Evolutionary conservation across 1,139 yeast genomes (phyloP), one percentile per base, ranked within the genome.

Genomic region (Suhomyces wounanorum): DNA sequence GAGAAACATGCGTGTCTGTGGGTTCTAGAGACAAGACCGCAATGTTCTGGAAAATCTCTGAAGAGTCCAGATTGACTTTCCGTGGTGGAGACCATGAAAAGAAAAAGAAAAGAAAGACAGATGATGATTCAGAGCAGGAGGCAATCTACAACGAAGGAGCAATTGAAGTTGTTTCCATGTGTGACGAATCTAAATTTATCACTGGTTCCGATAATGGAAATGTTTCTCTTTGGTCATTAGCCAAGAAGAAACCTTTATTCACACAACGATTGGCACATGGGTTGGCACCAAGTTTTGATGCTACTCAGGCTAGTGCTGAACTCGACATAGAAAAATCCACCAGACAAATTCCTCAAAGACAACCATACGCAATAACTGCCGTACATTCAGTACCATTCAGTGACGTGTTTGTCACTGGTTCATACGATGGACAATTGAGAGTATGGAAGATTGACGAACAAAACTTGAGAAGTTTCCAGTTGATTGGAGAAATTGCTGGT

Each of bases 131-230:
- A 13, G 69, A 67, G 3, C 31, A 18, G 4, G 71, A 70, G 26
- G 66, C 70, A 14, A 79, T 82, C 59, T 78, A 73, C 55, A 73
- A 84, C 46, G 98, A 94, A 67, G 99, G 99, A 11, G 85, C 95
- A 54, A 85, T 92, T 53, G 99, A 94, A 60, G 88, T 89, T 59
- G 95, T 92, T 35, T 75, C 89, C 7, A 91, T 92, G 97, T 70
- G 89, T 51, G 99, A 94, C 69, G 96, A 92, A 67, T 83, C 92
- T 28, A 91, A 89, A 66, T 94, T 94, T 64, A 84, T 94, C 44
- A 91, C 98, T 5, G 97, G 99, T 2, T 85, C 96, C 16, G 99
- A 95, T 66, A 94, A 92, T 64, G 99, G 99, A 43, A 88, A 84
- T 64, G 72, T 94, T 39, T 75, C 89, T 23, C 74, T 95, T 55